Conservation (phyloP, 1,284 basidiomycete species). For the Cryptococcus sp. region DNA sequence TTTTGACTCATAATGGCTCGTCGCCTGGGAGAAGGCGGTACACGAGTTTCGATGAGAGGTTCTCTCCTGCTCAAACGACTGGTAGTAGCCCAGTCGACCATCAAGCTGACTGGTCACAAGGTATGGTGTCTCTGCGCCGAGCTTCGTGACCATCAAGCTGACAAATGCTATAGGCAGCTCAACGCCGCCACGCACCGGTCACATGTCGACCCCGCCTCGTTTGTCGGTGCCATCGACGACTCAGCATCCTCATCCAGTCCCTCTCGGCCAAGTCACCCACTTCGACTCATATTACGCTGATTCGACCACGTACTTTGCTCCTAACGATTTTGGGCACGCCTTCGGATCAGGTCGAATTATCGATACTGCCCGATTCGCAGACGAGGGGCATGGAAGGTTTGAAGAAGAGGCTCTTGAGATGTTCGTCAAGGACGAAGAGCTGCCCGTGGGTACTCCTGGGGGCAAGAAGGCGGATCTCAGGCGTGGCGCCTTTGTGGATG, state of each 20-base stretch:
- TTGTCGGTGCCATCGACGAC: slow-evolving; percentile 10
- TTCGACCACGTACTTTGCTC: slow-evolving; percentile 16
- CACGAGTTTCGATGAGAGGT: slow-evolving; percentile 17
- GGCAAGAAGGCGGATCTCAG: slow-evolving; percentile 25
- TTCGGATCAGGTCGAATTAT: slow-evolving; percentile 2
- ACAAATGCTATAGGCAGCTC: too few species aligned
- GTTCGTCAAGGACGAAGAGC: slow-evolving; percentile 16
- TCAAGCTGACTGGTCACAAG: too few species aligned
- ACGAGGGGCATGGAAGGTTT: slow-evolving; percentile 3
- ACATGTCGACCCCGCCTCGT: too few species aligned
- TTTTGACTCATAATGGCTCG: too few species aligned
- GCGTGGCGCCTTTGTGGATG: slow-evolving; percentile 24
- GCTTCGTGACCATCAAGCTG: too few species aligned
- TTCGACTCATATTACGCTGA: slow-evolving; percentile 15
- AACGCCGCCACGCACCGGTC: too few species aligned
- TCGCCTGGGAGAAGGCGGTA: slow-evolving; percentile 15
- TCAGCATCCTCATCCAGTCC: slow-evolving; percentile 34
- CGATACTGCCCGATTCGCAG: not conserved
- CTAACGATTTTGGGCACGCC: slow-evolving; percentile 18
- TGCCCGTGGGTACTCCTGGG: slow-evolving; percentile 33
- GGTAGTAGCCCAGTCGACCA: too few species aligned
- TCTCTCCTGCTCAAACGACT: not conserved
- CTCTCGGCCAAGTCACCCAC: slow-evolving; percentile 13
- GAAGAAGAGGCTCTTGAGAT: slow-evolving; percentile 24
- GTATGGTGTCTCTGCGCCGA: not conserved